Conservation (phyloP, 805 yeast genomes). For the Kodamaea kaohsiungensis region DNA sequence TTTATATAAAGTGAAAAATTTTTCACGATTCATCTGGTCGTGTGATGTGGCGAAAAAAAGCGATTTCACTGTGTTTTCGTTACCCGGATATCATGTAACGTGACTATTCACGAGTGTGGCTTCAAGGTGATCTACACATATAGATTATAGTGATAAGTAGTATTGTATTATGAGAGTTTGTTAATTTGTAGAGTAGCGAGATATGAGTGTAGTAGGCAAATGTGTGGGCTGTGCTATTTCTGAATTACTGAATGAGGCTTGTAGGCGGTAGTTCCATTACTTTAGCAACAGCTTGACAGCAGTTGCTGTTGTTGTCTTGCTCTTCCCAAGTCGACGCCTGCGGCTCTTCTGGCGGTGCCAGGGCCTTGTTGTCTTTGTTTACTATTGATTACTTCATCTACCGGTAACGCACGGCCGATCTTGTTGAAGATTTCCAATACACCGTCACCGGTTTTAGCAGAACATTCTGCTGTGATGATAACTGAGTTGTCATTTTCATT, state of each 20-base stretch:
- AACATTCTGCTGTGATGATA: constrained; percentile 40
- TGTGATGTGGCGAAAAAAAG: neutral
- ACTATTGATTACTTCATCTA: constrained; percentile 34
- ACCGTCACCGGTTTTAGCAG: constrained; percentile 47
- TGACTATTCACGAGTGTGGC: neutral
- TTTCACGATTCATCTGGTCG: constrained; percentile 12
- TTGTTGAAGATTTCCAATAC: constrained; percentile 41
- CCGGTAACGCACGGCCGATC: constrained; percentile 44
- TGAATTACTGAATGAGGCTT: too few species aligned
- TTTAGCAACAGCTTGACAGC: constrained; percentile 22
- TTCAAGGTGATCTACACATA: neutral
- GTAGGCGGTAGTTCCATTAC: neutral
- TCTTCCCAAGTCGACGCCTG: constrained; percentile 40
- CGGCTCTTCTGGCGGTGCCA: constrained; percentile 26
- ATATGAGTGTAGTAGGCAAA: neutral
- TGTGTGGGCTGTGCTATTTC: neutral
- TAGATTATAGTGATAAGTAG: neutral
- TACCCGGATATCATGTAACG: constrained; percentile 11
- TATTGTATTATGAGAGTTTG: neutral
- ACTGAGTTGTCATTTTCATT: constrained; percentile 46
- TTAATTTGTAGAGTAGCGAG: neutral
- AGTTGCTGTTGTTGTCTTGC: constrained; percentile 26
- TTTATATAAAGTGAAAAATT: constrained; percentile 15
- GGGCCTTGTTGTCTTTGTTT: constrained; percentile 25
- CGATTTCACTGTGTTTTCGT: neutral